Base-by-base conservation (phyloP, 805 yeast species). In the Candida namnaoensis region DNA sequence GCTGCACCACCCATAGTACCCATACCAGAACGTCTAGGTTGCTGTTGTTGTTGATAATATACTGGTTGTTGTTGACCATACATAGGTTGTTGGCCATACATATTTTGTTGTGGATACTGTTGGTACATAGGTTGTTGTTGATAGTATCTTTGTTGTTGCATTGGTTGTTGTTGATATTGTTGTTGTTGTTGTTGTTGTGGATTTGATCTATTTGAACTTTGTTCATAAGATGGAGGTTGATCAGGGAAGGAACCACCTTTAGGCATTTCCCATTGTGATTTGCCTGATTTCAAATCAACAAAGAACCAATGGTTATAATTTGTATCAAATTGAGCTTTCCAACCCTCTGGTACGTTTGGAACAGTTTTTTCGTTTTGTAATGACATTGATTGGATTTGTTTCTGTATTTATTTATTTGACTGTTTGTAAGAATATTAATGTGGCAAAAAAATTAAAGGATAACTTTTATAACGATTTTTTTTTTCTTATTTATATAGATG, bases 251-350 rank as follows among this genome's bases (percentile, higher is more conserved):
- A 57, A 0, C 86, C 76, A 1, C 82, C 82, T 10, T 46, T 44
- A 13, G 96, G 97, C 12, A 80, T 77, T 41, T 86, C 95, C 98
- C 98, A 91, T 60, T 88, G 96, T 0, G 96, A 86, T 49, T 76
- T 67, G 45, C 84, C 82, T 12, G 86, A 75, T 13, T 69, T 54
- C 48, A 84, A 63, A 51, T 88, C 69, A n/a, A 91, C 95, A 54
- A 80, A 91, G 60, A 80, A 91, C 80, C 81, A 87, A 2, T 83
- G 76, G 39, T 72, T 69, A 57, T 83, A 83, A 43, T 79, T 68
- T 10, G 78, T 80, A 54, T 82, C 88, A 62, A 75, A 80, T 39
- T 80, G 78, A 36, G 93, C 82, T 44, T 79, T 64, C 90, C 90
- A 83, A 5, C 90, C 85, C 3, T 64, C 60, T 3, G 84, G 84